Conservation (phyloP, 1,139 yeast genomes). For the Lodderomyces orthopsilosis region DNA sequence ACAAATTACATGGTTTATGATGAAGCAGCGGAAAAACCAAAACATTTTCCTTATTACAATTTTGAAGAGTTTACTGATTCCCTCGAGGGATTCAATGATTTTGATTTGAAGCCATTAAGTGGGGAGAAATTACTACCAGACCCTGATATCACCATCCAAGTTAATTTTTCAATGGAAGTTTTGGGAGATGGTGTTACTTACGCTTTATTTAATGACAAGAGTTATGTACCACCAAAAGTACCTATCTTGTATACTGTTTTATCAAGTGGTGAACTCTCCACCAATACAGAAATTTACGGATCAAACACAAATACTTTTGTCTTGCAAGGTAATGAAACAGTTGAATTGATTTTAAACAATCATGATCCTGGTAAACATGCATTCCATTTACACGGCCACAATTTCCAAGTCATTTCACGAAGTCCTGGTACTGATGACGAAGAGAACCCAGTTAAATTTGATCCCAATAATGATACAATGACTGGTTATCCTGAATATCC, state of each 20-base stretch:
- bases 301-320: slow-evolving; percentile 73
- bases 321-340: slow-evolving; percentile 62
- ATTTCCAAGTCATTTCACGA: slow-evolving; percentile 56
- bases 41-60: slow-evolving; percentile 17
- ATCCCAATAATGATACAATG: slow-evolving; percentile 31
- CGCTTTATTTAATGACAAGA: slow-evolving; percentile 83
- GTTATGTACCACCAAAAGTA: slow-evolving; percentile 77
- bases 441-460: slow-evolving; percentile 37
- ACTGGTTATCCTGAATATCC: slow-evolving; percentile 49
- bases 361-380: slow-evolving; percentile 79
- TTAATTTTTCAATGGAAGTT: slow-evolving; percentile 76
- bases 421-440: slow-evolving; percentile 31
- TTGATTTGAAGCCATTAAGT: slow-evolving; percentile 56
- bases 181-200: slow-evolving; percentile 80
- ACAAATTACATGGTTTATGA: slow-evolving; percentile 72
- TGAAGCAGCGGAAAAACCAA: slow-evolving; percentile 41
- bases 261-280: slow-evolving; percentile 54
- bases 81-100: slow-evolving; percentile 60
- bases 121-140: slow-evolving; percentile 54
- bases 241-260: slow-evolving; percentile 79
- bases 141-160: slow-evolving; percentile 61
- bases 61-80: slow-evolving; percentile 42
- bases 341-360: slow-evolving; percentile 69
- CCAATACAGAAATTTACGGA: slow-evolving; percentile 56
- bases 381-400: slow-evolving; percentile 86